Percentiles rank a stretch among this genome's conserved stretches.
phyloP scores from a whole-genome alignment of 2,329 filamentous ascomycete species.

The Hawksworthiomyces lignivorus region DNA sequence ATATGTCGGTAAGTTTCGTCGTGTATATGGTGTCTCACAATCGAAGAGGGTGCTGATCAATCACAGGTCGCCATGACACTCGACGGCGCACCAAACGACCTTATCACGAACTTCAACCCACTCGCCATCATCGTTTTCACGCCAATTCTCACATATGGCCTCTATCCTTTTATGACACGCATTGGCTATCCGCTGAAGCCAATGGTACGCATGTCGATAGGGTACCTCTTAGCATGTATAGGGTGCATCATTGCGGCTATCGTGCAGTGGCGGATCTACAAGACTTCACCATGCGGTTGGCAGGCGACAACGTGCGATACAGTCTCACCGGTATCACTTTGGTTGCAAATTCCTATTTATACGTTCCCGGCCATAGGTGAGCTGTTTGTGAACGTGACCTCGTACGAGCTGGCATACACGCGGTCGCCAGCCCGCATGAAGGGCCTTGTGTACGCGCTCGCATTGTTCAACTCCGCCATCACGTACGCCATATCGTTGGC shows the following conservation, averaged over 20 bases:
- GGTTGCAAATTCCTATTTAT: constrained; percentile 43
- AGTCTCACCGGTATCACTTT: constrained; percentile 40
- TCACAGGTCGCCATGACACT: too few species aligned
- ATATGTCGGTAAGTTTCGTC: too few species aligned
- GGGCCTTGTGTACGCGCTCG: constrained; percentile 48
- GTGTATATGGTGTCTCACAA: too few species aligned
- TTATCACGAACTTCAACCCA: constrained; percentile 52
- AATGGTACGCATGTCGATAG: constrained; percentile 48
- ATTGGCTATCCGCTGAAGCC: constrained; percentile 45
- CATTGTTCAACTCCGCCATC: too few species aligned
- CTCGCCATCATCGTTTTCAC: constrained; percentile 52
- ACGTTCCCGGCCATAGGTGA: constrained; percentile 45
- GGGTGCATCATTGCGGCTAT: constrained; percentile 44
- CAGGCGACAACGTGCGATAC: constrained; percentile 32
- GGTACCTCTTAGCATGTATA: constrained; percentile 38
- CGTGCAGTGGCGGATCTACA: constrained; percentile 52
- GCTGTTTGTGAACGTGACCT: constrained; percentile 54
- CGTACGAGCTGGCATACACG: constrained; percentile 60
- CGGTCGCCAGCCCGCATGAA: constrained; percentile 62
- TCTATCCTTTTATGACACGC: constrained; percentile 53
- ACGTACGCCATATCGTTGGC: too few species aligned
- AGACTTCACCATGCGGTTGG: constrained; percentile 44
- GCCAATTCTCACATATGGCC: constrained; percentile 40
- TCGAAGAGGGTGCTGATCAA: too few species aligned
- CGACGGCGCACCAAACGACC: constrained; percentile 51